Percentiles rank a stretch among this genome's conserved stretches.
Evolutionary conservation across 2,329 filamentous ascomycete species (phyloP).

Genomic region (Penicillium psychrosexuale): DNA sequence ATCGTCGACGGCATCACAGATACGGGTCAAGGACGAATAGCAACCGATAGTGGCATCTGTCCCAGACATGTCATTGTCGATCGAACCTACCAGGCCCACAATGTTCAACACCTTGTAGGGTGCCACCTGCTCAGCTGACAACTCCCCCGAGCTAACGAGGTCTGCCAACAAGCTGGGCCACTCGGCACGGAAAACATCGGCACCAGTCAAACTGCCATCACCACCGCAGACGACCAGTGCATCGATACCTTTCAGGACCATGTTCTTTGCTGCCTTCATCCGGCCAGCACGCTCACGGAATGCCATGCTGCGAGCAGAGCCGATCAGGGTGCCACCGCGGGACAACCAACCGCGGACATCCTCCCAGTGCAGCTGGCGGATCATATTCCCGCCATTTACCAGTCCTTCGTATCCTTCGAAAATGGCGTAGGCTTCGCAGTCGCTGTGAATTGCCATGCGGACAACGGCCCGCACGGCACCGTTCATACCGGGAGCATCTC

Average conservation of each 20-base stretch:
- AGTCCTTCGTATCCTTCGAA: conserved; percentile 97
- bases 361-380: conserved; percentile 83
- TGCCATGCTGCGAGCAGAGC: conserved; percentile 85
- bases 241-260: conserved; percentile 89
- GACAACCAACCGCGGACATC: conserved; percentile 93
- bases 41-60: conserved; percentile 97
- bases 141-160: conserved; percentile 69
- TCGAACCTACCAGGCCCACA: conserved; percentile 91
- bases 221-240: conserved; percentile 95
- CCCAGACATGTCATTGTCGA: conserved; percentile 96
- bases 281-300: conserved; percentile 89
- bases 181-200: conserved; percentile 86
- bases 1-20: conserved; percentile 94
- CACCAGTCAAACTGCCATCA: conserved; percentile 92
- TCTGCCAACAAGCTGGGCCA: conserved; percentile 88
- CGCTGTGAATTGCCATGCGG: conserved; percentile 82
- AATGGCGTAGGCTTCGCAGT: conserved; percentile 74
- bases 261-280: conserved; percentile 84
- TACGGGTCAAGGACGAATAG: conserved; percentile 87
- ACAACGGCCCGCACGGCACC: conserved; percentile 85
- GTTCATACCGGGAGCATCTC: conserved; percentile 94
- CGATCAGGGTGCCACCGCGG: conserved; percentile 92
- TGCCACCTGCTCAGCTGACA: conserved; percentile 67
- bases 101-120: conserved; percentile 90
- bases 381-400: conserved; percentile 83